These are phyloP conservation scores for Mantamonas sphyraenae DNA, from an alignment of 78 protist species.

Conservation along the genomic window DNA sequence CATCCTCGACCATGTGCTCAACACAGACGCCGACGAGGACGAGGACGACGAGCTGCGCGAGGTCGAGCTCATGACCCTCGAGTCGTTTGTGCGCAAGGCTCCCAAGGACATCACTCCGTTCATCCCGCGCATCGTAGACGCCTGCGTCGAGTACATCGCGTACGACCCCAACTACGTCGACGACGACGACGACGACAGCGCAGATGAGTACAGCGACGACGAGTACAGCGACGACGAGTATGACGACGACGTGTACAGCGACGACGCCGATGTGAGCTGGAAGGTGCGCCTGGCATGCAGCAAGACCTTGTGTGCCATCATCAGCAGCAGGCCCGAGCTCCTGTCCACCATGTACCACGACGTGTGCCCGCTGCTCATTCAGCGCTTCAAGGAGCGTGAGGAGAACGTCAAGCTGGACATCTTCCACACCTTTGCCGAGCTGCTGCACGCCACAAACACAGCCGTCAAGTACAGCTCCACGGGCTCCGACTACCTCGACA, in stretches of 20 bases:
- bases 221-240: slow-evolving; percentile 13
- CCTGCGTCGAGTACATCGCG: slow-evolving; percentile 31
- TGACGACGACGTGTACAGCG: slow-evolving; percentile 64
- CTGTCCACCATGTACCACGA: slow-evolving; percentile 15
- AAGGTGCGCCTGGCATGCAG: slow-evolving; percentile 78
- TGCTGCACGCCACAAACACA: slow-evolving; percentile 28
- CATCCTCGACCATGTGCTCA: too few relatives aligned
- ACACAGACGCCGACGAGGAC: too few relatives aligned
- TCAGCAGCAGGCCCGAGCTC: slow-evolving; percentile 60
- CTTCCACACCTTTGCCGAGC: slow-evolving; percentile 38
- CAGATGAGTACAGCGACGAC: slow-evolving; percentile 39
- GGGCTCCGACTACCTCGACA: not conserved
- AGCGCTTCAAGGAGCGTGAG: slow-evolving; percentile 73
- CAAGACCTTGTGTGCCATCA: slow-evolving; percentile 59
- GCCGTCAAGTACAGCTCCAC: not conserved
- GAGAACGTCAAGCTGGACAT: slow-evolving; percentile 66
- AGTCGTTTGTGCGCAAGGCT: slow-evolving; percentile 51
- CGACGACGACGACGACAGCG: slow-evolving; percentile 46
- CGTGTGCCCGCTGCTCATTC: slow-evolving; percentile 59
- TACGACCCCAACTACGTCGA: slow-evolving; percentile 84
- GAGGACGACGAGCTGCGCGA: too few relatives aligned
- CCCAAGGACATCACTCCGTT: slow-evolving; percentile 48
- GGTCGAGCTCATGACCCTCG: too few relatives aligned
- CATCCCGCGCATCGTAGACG: slow-evolving; percentile 27
- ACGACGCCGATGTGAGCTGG: slow-evolving; percentile 90